Conservation (phyloP, 495 filamentous ascomycete species). For the Trichoderma parareesei region DNA sequence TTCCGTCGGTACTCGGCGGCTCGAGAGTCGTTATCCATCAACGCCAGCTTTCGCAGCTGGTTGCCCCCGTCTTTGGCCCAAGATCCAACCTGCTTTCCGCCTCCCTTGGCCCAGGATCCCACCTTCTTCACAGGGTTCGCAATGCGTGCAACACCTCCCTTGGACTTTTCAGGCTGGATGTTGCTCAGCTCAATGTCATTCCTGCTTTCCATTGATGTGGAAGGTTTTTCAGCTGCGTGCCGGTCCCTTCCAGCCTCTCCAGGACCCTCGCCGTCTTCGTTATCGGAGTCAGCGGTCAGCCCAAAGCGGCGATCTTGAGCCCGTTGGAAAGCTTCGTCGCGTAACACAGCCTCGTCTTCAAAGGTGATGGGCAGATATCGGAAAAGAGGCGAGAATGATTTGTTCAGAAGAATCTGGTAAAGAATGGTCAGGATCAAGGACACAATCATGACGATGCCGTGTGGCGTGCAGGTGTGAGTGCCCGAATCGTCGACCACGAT, state of each 20-base stretch:
- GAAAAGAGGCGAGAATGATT: slow-evolving; percentile 79
- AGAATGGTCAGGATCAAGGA: slow-evolving; percentile 60
- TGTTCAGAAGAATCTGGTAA: slow-evolving; percentile 75
- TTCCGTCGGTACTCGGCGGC: slow-evolving; percentile 32
- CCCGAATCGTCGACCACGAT: slow-evolving; percentile 58
- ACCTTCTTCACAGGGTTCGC: slow-evolving; percentile 41
- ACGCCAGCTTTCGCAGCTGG: slow-evolving; percentile 30
- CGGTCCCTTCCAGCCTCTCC: neutral
- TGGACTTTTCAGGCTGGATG: slow-evolving; percentile 19
- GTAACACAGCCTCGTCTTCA: slow-evolving; percentile 84
- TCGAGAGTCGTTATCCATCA: slow-evolving; percentile 31
- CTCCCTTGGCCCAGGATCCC: slow-evolving; percentile 36
- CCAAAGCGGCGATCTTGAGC: slow-evolving; percentile 59
- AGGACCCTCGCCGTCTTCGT: slow-evolving; percentile 14
- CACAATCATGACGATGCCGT: slow-evolving; percentile 86
- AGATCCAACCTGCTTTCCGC: slow-evolving; percentile 31
- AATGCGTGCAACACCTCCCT: slow-evolving; percentile 12
- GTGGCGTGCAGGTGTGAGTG: slow-evolving; percentile 59
- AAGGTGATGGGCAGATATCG: slow-evolving; percentile 89
- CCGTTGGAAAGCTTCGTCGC: slow-evolving; percentile 80
- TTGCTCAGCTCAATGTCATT: slow-evolving; percentile 56
- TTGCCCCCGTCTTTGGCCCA: slow-evolving; percentile 41
- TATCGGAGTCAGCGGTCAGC: slow-evolving; percentile 42
- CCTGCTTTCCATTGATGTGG: slow-evolving; percentile 1
- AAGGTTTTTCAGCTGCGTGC: neutral